phyloP scores from a whole-genome alignment of 345 rosid species.

The Boechera stricta region DNA sequence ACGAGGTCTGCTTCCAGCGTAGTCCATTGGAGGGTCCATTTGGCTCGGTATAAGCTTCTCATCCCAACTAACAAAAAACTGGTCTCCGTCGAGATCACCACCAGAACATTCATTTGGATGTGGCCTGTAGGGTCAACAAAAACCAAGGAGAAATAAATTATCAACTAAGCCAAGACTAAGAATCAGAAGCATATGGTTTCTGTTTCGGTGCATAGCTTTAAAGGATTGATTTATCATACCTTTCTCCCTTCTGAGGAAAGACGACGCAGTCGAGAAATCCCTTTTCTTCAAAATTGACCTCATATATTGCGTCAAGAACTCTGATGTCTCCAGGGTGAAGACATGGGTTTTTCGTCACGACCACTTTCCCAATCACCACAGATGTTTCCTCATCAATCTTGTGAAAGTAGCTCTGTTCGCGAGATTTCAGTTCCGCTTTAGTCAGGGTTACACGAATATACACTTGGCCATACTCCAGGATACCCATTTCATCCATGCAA shows the following conservation, averaged over 20 bases:
- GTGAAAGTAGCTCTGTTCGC: conserved; percentile 58
- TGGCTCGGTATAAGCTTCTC: conserved; percentile 69
- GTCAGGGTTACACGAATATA: conserved; percentile 70
- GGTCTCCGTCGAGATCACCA: conserved; percentile 98
- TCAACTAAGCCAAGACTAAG: background rate
- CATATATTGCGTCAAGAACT: conserved; percentile 83
- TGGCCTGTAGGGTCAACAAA: conserved; percentile 62
- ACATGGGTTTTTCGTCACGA: conserved; percentile 94
- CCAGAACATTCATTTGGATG: conserved; percentile 99
- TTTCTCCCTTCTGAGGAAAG: conserved; percentile 84
- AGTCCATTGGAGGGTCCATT: conserved; percentile 88
- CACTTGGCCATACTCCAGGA: conserved; percentile 84
- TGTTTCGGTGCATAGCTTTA: conserved; percentile 5
- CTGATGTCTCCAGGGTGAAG: conserved; percentile 96
- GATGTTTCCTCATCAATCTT: conserved; percentile 73
- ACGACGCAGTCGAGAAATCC: conserved; percentile 76
- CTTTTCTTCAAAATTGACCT: conserved; percentile 63
- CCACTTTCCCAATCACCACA: conserved; percentile 68
- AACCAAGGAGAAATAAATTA: conserved; percentile 14
- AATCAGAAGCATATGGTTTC: conserved; percentile 38
- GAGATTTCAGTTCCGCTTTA: conserved; percentile 61
- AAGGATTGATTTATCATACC: conserved; percentile 49
- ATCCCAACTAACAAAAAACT: conserved; percentile 88
- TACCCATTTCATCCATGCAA: conserved; percentile 84
- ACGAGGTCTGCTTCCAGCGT: conserved; percentile 71